These are phyloP conservation scores for Berberis thunbergii DNA, from an alignment of 164 flowering plant species.

Conservation along the genomic window DNA sequence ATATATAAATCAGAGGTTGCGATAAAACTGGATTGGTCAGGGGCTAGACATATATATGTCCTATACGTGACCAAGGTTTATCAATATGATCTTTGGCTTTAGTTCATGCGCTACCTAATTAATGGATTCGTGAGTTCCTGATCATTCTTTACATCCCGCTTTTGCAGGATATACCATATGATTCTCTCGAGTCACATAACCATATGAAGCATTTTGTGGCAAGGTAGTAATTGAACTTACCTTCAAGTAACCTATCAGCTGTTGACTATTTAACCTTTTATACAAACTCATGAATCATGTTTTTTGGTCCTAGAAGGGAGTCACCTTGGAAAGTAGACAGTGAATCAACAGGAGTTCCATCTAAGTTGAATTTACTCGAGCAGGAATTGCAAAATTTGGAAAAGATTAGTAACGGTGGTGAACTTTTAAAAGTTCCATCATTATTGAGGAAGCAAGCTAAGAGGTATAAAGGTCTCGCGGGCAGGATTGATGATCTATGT, in stretches of 20 bases:
- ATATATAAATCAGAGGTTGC: too few species aligned
- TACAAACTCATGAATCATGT: background rate
- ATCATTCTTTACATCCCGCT: too few species aligned
- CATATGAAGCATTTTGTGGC: conserved; percentile 63
- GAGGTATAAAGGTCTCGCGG: conserved; percentile 74
- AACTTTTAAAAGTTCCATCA: conserved; percentile 47
- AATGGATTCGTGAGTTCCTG: too few species aligned
- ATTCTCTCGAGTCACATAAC: conserved; percentile 43
- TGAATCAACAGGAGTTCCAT: conserved; percentile 59
- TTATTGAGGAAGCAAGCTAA: conserved; percentile 78
- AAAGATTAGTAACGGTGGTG: conserved; percentile 35
- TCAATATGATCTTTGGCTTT: too few species aligned
- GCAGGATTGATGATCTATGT: conserved; percentile 82
- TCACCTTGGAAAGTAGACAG: conserved; percentile 91
- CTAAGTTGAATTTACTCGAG: conserved; percentile 69
- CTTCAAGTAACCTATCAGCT: too few species aligned
- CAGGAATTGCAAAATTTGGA: conserved; percentile 75
- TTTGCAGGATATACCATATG: conserved; percentile 64
- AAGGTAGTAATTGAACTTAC: conserved; percentile 31
- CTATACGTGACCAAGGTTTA: too few species aligned
- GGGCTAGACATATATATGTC: too few species aligned
- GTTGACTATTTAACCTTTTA: background rate
- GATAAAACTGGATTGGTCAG: too few species aligned
- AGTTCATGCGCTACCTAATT: too few species aligned
- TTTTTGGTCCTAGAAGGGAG: conserved; percentile 58